Percentiles rank a stretch among this genome's conserved stretches.
Conservation (phyloP, 805 yeast species). For the Yamadazyma sp. region DNA sequence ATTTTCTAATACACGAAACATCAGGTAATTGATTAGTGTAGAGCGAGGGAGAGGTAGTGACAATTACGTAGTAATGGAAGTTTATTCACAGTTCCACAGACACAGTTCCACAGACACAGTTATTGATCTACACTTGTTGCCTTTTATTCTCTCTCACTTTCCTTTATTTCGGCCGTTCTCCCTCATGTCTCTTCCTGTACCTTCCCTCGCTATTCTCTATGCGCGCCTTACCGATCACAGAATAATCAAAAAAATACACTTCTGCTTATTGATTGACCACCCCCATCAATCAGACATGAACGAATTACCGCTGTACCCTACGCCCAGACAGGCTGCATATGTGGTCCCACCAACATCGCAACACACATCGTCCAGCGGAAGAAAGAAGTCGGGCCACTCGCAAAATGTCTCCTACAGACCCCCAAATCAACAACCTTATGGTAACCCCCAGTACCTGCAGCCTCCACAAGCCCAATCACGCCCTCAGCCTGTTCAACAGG, state of each 20-base stretch:
- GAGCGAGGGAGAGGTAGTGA: not conserved
- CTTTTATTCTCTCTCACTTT: too few relatives aligned
- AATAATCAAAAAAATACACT: too few relatives aligned
- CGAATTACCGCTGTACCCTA: slow-evolving; percentile 46
- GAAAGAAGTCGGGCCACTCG: slow-evolving; percentile 12
- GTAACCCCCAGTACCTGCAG: slow-evolving; percentile 12
- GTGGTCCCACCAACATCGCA: slow-evolving; percentile 19
- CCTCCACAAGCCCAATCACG: slow-evolving; percentile 11
- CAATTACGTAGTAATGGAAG: too few relatives aligned
- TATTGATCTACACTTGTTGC: too few relatives aligned
- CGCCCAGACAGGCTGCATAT: slow-evolving; percentile 45
- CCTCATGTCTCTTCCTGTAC: too few relatives aligned
- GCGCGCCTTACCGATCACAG: too few relatives aligned
- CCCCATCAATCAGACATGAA: slow-evolving; percentile 18
- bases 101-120: too few relatives aligned
- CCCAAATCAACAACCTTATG: slow-evolving; percentile 14
- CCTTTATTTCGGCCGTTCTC: too few relatives aligned
- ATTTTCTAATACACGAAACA: slow-evolving; percentile 20
- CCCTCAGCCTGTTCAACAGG: slow-evolving; percentile 11
- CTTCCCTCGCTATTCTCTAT: too few relatives aligned
- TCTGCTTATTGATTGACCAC: not conserved
- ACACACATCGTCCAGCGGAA: slow-evolving; percentile 8
- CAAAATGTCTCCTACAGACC: slow-evolving; percentile 16
- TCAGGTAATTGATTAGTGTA: slow-evolving; percentile 8
- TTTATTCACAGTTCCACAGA: not conserved